Evolutionary conservation across 768 basidiomycete genomes (phyloP).

Genomic region (Ramaria sp.): DNA sequence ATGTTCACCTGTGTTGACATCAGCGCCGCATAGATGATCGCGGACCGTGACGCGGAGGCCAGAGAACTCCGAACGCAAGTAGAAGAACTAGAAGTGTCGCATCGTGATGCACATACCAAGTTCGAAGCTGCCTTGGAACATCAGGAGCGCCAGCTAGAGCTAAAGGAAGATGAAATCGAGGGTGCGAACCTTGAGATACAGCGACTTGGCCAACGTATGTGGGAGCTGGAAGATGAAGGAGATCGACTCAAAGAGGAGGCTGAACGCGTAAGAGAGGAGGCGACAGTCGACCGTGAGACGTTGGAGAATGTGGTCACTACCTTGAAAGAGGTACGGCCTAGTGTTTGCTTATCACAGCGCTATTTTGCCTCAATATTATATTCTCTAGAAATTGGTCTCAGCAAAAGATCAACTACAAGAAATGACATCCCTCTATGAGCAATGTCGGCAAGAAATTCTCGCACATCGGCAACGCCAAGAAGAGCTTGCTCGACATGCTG

Average conservation of each 20-base stretch:
- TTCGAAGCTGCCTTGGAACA: slow-evolving; percentile 67
- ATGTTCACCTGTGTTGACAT: slow-evolving; percentile 10
- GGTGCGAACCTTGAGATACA: slow-evolving; percentile 68
- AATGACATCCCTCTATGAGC: slow-evolving; percentile 47
- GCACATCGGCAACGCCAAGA: slow-evolving; percentile 64
- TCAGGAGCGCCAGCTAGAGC: slow-evolving; percentile 66
- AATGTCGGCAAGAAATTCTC: slow-evolving; percentile 49
- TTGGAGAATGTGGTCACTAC: slow-evolving; percentile 55
- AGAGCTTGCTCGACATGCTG: slow-evolving; percentile 63
- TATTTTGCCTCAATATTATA: not conserved
- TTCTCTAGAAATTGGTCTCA: slow-evolving; percentile 50
- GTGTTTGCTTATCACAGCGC: slow-evolving; percentile 1
- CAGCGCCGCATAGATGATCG: slow-evolving; percentile 40
- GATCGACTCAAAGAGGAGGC: slow-evolving; percentile 66
- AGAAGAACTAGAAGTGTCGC: slow-evolving; percentile 63
- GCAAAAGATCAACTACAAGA: slow-evolving; percentile 61
- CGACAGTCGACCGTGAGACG: slow-evolving; percentile 55
- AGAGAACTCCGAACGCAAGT: slow-evolving; percentile 64
- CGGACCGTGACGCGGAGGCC: slow-evolving; percentile 71
- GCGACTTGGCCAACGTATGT: slow-evolving; percentile 65
- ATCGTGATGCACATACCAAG: slow-evolving; percentile 57
- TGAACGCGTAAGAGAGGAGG: slow-evolving; percentile 61
- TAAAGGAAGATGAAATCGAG: slow-evolving; percentile 71
- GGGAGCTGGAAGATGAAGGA: slow-evolving; percentile 77
- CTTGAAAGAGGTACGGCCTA: slow-evolving; percentile 62